These are phyloP conservation scores for Leptoxyphium fumago DNA, from an alignment of 2,329 filamentous ascomycete species.

Conservation along the genomic window DNA sequence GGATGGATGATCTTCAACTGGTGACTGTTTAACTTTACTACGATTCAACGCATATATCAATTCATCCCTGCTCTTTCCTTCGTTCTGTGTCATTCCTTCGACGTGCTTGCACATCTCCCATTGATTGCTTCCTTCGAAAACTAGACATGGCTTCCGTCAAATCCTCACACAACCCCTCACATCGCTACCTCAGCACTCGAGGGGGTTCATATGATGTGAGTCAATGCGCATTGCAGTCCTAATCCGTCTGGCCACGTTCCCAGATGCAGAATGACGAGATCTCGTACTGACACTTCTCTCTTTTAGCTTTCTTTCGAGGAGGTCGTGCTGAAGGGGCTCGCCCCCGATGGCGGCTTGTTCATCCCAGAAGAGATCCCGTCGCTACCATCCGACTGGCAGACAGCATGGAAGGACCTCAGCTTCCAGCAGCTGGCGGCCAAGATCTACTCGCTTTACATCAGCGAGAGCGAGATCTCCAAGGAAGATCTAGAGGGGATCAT, in stretches of 20 bases:
- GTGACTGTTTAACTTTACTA: too few species aligned
- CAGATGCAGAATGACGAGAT: constrained; percentile 2
- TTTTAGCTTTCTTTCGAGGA: constrained; percentile 73
- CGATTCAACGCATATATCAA: too few species aligned
- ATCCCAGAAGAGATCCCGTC: constrained; percentile 69
- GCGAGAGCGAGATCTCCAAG: constrained; percentile 63
- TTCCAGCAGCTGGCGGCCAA: constrained; percentile 73
- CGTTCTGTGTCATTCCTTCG: too few species aligned
- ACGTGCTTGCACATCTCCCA: too few species aligned
- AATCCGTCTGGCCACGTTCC: background rate
- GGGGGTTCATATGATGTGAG: constrained; percentile 48
- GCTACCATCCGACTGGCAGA: constrained; percentile 48
- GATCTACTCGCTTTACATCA: constrained; percentile 80
- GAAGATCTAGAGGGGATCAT: constrained; percentile 73
- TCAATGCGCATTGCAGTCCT: constrained; percentile 1
- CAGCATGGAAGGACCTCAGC: constrained; percentile 59
- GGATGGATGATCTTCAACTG: too few species aligned
- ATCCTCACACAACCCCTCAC: constrained; percentile 37
- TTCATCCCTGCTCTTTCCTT: too few species aligned
- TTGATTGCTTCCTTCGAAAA: too few species aligned
- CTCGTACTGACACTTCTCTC: constrained; percentile 16
- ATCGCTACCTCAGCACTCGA: constrained; percentile 47
- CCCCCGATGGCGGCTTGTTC: constrained; percentile 75
- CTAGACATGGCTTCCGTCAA: constrained; percentile 11
- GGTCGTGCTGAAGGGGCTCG: constrained; percentile 78